phyloP scores from a whole-genome alignment of 305 asterid genomes.

The Ilex paraguariensis region DNA sequence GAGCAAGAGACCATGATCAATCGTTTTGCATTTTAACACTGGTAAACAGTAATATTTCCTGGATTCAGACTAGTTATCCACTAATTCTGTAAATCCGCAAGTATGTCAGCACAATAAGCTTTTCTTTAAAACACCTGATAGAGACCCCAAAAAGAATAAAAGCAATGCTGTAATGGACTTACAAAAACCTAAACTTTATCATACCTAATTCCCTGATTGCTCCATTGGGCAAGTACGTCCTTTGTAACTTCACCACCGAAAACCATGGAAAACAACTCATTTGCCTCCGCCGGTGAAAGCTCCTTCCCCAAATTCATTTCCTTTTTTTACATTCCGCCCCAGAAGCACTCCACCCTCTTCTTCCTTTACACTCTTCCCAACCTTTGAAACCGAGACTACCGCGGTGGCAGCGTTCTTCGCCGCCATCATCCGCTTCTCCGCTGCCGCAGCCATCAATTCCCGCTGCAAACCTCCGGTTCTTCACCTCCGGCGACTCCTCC shows the following conservation, averaged over 20 bases:
- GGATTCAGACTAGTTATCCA: no score
- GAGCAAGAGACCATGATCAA: no score
- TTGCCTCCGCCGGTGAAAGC: slow-evolving; percentile 49
- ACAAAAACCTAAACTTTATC: not conserved
- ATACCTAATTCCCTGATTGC: slow-evolving; percentile 95
- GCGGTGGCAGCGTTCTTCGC: slow-evolving; percentile 14
- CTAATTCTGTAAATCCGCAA: no score
- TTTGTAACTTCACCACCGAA: slow-evolving; percentile 62
- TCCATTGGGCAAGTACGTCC: slow-evolving; percentile 92
- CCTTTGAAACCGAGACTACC: not conserved
- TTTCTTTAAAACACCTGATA: no score
- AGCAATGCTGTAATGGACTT: no score
- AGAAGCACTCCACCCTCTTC: not conserved
- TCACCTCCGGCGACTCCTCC: slow-evolving; percentile 54
- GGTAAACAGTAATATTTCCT: no score
- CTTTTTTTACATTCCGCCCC: slow-evolving; percentile 8
- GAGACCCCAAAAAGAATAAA: no score
- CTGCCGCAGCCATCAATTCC: slow-evolving; percentile 94
- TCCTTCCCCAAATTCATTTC: slow-evolving; percentile 26
- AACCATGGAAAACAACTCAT: slow-evolving; percentile 65
- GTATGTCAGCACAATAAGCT: no score
- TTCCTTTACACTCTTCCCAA: not conserved
- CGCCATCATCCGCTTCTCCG: slow-evolving; percentile 56
- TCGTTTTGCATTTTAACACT: no score
- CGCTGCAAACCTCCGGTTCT: slow-evolving; percentile 55